phyloP scores from a whole-genome alignment of 306 rosid species.

The Vigna nakashimae region DNA sequence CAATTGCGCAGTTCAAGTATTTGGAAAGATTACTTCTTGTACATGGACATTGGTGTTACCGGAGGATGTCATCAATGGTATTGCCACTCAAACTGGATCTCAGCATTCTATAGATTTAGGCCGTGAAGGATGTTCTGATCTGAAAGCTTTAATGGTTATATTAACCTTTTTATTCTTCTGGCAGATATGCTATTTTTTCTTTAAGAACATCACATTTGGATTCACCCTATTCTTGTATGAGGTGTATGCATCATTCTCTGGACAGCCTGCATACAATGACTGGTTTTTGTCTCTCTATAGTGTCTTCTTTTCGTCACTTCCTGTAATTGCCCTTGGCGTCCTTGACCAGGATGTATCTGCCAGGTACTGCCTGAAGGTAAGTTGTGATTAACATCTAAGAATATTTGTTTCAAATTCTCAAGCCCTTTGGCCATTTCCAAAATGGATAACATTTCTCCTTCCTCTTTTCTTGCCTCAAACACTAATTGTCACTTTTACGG shows the following conservation, averaged over 20 bases:
- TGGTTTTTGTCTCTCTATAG: slow-evolving; percentile 90
- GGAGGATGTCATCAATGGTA: slow-evolving; percentile 91
- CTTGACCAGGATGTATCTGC: slow-evolving; percentile 96
- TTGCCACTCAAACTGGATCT: slow-evolving; percentile 32
- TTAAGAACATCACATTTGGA: slow-evolving; percentile 87
- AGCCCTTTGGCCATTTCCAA: not conserved
- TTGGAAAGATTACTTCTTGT: slow-evolving; percentile 89
- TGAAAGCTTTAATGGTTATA: slow-evolving; percentile 17
- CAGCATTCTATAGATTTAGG: slow-evolving; percentile 16
- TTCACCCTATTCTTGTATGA: slow-evolving; percentile 81
- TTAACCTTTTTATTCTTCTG: slow-evolving; percentile 43
- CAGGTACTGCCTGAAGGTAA: slow-evolving; percentile 75
- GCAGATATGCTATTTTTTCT: slow-evolving; percentile 97
- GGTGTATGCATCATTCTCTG: slow-evolving; percentile 81
- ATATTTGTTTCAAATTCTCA: not conserved
- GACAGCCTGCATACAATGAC: slow-evolving; percentile 82
- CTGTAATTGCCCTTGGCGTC: slow-evolving; percentile 86
- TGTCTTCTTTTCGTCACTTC: slow-evolving; percentile 81
- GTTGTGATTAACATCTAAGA: slow-evolving; percentile 16
- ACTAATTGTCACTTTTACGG: not conserved
- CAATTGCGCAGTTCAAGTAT: slow-evolving; percentile 87
- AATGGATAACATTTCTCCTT: not conserved
- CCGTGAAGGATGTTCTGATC: slow-evolving; percentile 9
- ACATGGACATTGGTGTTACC: slow-evolving; percentile 97
- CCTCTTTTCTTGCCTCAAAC: not conserved